Percentiles rank a stretch among this genome's conserved stretches.
Conservation (phyloP, 306 rosid genomes). For the Pterocarpus macrocarpus region DNA sequence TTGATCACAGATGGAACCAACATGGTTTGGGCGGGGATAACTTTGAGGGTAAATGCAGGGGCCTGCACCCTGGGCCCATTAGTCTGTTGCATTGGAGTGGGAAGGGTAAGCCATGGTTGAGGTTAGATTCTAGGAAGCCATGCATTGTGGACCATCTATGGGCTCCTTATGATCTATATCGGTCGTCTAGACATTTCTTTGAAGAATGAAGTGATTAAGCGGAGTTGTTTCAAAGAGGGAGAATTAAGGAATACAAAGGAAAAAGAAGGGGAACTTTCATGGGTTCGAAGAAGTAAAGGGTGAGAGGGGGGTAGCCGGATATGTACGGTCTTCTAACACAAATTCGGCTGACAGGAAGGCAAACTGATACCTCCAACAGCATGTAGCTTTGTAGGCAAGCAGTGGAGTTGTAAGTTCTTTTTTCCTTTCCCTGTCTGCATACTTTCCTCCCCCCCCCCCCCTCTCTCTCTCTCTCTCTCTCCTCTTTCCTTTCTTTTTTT, state of each 20-base stretch:
- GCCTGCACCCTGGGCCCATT: conserved; percentile 72
- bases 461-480: neutral
- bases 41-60: conserved; percentile 71
- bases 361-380: conserved; percentile 9
- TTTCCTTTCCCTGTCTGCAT: conserved; percentile 7
- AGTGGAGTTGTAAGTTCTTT: conserved; percentile 33
- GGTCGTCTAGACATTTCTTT: conserved; percentile 59
- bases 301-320: neutral
- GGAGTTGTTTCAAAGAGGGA: too few relatives aligned
- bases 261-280: neutral
- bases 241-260: neutral
- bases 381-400: conserved; percentile 31
- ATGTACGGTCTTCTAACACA: neutral
- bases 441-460: neutral
- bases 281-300: neutral
- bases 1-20: conserved; percentile 80
- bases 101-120: conserved; percentile 79
- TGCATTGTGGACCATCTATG: conserved; percentile 68
- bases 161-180: conserved; percentile 77
- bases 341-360: conserved; percentile 2
- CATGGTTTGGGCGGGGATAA: conserved; percentile 86
- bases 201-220: conserved; percentile 55
- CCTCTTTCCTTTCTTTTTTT: conserved; percentile 7
- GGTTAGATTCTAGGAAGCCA: conserved; percentile 74
- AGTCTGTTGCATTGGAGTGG: conserved; percentile 86